Base-by-base conservation (phyloP, 371 early-diverging fungal species). In the Mucor mucedo region DNA sequence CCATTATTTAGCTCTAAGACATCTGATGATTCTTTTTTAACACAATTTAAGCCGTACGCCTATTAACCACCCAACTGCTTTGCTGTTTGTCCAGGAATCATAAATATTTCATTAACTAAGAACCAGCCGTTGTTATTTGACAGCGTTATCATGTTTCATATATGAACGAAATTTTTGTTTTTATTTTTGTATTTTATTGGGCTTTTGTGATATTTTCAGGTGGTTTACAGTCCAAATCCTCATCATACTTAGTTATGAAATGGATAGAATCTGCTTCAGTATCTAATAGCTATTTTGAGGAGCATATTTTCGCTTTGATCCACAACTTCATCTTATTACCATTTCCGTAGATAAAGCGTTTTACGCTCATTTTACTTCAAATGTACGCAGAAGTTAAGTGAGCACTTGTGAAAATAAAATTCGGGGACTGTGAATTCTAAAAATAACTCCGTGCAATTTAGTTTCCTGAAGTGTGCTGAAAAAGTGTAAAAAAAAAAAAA, bases 271-370 rank as follows among this genome's bases (percentile, higher is more conserved):
- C 30, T 58, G 54, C 55, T 54, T 62, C 54, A 62, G 62, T 54
- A 61, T 54, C 55, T 21, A 62, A 54, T 38, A 62, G 1, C 21
- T 54, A 62, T 54, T 27, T 62, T 14, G 55, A 54, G 54, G 54
- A 54, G 55, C 55, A 30, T 30, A 54, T 62, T 47, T 62, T 50
- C 63, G 40, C 52, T 56, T 63, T 63, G 32, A 56, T 63, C 63
- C 38, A 63, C 56, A 63, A 49, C 56, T 29, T 55, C 49, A 40
- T 56, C 63, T 63, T 63, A 49, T 39, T 29, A n/a, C n/a, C 50
- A 63, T 56, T 63, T 48, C 40, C 42, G 49, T 56, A 55, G 50
- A 63, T 63, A 50, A 63, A 56, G 40, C 52, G 41, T 50, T 21
- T 21, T 21, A 63, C 32, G 42, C 50, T 50, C 56, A 63, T 56